Evolutionary conservation across 345 rosid genomes (phyloP).

Genomic region (Sonneratia alba): DNA sequence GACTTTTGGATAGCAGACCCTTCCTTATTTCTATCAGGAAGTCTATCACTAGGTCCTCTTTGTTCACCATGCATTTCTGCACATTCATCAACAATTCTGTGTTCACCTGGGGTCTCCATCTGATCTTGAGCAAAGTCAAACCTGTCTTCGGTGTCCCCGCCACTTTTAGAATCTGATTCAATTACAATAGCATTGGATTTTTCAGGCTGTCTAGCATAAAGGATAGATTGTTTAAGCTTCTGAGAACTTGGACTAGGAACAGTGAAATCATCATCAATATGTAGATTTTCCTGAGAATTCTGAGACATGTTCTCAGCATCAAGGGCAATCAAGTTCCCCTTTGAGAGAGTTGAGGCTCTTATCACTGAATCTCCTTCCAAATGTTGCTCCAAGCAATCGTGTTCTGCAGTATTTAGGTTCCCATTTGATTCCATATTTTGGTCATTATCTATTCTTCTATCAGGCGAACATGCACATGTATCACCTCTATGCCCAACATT

Average conservation of each 20-base stretch:
- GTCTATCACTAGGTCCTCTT: slow-evolving; percentile 9
- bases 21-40: slow-evolving; percentile 1
- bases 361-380: slow-evolving; percentile 8
- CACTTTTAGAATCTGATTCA: slow-evolving; percentile 6
- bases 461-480: slow-evolving; percentile 1
- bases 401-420: slow-evolving; percentile 12
- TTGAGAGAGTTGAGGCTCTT: slow-evolving; percentile 9
- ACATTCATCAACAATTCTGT: slow-evolving; percentile 12
- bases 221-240: slow-evolving; percentile 22
- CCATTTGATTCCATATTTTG: slow-evolving; percentile 11
- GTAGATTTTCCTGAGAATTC: slow-evolving; percentile 9
- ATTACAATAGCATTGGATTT: slow-evolving; percentile 4
- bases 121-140: slow-evolving; percentile 10
- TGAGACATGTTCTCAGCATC: slow-evolving; percentile 11
- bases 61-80: slow-evolving; percentile 10
- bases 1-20: slow-evolving; percentile 8
- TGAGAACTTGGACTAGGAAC: slow-evolving; percentile 16
- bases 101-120: slow-evolving; percentile 12
- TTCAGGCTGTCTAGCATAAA: neutral
- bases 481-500: slow-evolving; percentile 6
- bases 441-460: slow-evolving; percentile 4
- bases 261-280: slow-evolving; percentile 5
- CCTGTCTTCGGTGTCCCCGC: slow-evolving; percentile 6
- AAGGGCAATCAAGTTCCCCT: slow-evolving; percentile 24
- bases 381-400: slow-evolving; percentile 11